Conservation (phyloP, 2,329 filamentous ascomycete genomes). For the Hypoxylon sp. region DNA sequence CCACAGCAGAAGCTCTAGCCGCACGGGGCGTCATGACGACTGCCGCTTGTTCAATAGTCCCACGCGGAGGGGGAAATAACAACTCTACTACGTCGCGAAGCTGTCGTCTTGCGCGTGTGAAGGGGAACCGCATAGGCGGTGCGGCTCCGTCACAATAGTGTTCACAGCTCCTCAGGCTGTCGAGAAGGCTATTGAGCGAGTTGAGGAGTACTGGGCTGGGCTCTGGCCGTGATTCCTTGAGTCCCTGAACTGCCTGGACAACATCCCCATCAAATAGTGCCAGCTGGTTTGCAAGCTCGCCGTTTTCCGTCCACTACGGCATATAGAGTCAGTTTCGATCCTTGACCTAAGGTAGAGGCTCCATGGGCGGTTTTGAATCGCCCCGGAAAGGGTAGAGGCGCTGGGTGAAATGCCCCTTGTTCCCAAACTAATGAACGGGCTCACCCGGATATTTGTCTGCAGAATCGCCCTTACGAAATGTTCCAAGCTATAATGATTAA, state of each 20-base stretch:
- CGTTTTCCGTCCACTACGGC: slow-evolving; percentile 39
- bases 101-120: slow-evolving; percentile 49
- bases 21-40: not conserved
- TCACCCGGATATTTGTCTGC: slow-evolving; percentile 25
- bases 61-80: slow-evolving; percentile 41
- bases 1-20: slow-evolving; percentile 5
- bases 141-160: slow-evolving; percentile 41
- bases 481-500: slow-evolving; percentile 40
- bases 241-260: slow-evolving; percentile 53
- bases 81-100: slow-evolving; percentile 46
- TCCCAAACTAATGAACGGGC: not conserved
- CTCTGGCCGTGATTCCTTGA: slow-evolving; percentile 50
- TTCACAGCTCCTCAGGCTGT: slow-evolving; percentile 41
- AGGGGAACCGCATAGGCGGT: slow-evolving; percentile 43
- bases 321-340: not conserved
- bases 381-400: not conserved
- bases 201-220: slow-evolving; percentile 37
- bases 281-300: slow-evolving; percentile 43
- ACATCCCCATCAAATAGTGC: slow-evolving; percentile 51
- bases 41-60: not conserved
- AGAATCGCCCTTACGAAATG: slow-evolving; percentile 44
- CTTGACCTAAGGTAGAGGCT: not conserved
- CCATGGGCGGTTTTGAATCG: not conserved
- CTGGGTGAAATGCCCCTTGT: not conserved
- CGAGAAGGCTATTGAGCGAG: slow-evolving; percentile 38